Conservation (phyloP, 2,329 filamentous ascomycete species). For the Alternaria sp. region DNA sequence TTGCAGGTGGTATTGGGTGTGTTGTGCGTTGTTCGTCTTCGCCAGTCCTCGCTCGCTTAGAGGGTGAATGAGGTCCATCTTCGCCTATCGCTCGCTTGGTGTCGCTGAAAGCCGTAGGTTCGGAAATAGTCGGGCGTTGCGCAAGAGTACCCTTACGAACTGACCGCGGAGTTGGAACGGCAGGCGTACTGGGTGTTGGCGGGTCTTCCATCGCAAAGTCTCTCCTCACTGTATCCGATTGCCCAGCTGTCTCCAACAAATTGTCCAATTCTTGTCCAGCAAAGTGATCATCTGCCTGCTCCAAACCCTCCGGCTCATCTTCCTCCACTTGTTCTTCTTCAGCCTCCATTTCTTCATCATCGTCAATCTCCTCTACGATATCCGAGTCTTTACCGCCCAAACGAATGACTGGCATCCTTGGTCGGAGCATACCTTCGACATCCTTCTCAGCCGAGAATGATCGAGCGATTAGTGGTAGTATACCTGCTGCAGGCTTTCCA, state of each 20-base stretch:
- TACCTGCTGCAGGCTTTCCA: conserved; percentile 70
- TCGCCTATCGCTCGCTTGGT: conserved; percentile 39
- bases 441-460: conserved; percentile 69
- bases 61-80: conserved; percentile 33
- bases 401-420: conserved; percentile 57
- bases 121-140: conserved; percentile 2
- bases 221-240: conserved; percentile 16
- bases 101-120: conserved; percentile 15
- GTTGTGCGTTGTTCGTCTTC: conserved; percentile 19
- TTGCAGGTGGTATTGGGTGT: conserved; percentile 11
- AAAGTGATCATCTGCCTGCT: conserved; percentile 59
- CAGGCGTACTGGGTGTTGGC: not conserved
- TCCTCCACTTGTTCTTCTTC: conserved; percentile 59
- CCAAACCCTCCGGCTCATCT: conserved; percentile 11
- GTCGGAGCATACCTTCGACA: conserved; percentile 74
- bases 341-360: conserved; percentile 29
- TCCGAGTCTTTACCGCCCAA: conserved; percentile 33
- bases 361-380: conserved; percentile 37
- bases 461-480: conserved; percentile 79
- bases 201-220: conserved; percentile 32
- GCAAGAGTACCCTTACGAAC: not conserved
- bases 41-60: conserved; percentile 41
- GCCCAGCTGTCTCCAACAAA: conserved; percentile 31
- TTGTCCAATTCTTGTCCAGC: conserved; percentile 40
- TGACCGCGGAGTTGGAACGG: not conserved